Base-by-base conservation (phyloP, 2,329 filamentous ascomycete genomes). In the Verticillium klebahnii region DNA sequence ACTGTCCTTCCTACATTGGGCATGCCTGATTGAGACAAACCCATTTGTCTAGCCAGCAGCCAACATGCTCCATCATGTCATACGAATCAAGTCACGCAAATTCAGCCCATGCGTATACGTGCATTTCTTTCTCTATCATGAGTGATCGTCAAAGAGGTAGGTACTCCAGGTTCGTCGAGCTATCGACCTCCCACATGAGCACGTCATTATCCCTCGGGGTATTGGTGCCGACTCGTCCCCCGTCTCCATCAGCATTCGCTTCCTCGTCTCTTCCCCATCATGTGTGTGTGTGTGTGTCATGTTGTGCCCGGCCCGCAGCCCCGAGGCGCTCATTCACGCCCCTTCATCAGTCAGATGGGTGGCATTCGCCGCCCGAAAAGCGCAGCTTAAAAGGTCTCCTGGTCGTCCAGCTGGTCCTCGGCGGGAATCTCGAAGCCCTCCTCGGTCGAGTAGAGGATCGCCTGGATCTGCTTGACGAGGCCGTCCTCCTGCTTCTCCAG, bases 391-490 rank as follows among this genome's bases (percentile, higher is more conserved):
- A 92, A 92, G 60, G 90, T 93, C 84, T 95, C 91, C 75, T 93
- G 89, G 73, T 93, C 91, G 67, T 88, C 89, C 62, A 86, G 76
- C 19, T 77, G 86, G 70, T 93, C 89, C 74, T 95, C 91, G 58
- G 88, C 87, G 6, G 93, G 93, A 70, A 97, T 96, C 81, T 96
- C 93, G 71, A 96, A 96, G 37, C 89, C 88, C 69, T 91, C 88
- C 83, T 99, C 95, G 65, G 95, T 99, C 65, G 93, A 97, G 84
- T 99, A 99, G 66, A 99, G 83, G 73, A 98, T 98, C 37, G 87
- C 88, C 81, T 99, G 95, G 76, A 99, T 97, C 75, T 94, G 89
- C 85, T 97, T 97, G 75, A 98, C 85, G 66, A 99, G 82, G 17
- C 92, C 89, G 65, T 93, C 90, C 70, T 97, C 94, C 64, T 96